Evolutionary conservation across 805 yeast genomes (phyloP), one percentile per base, ranked within the genome.

Genomic region (Candida rishiriensis): DNA sequence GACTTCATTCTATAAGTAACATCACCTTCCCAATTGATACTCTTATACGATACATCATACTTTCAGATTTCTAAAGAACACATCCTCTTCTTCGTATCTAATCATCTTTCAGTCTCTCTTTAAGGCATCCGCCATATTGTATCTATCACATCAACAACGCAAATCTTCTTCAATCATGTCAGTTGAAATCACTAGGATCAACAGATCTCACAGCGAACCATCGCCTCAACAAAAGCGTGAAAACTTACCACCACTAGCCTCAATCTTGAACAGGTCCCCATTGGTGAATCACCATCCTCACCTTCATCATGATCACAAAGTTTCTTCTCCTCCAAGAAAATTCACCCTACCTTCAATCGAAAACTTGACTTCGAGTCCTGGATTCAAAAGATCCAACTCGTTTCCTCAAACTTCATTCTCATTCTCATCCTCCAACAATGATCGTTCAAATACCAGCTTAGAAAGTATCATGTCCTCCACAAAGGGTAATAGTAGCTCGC

Each of bases 11-110:
- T 21, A 21, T 21, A 21, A 21, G 26, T 21, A 21, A 7, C 9
- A 83, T 86, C 15, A 68, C 70, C 38, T 70, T 78, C 54, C 77
- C 78, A 15, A 69, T 78, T 59, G 62, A 76, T 49, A 59, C 77
- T 54, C 68, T 68, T 21, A 21, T 21, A 21, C 7, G 26, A 21
- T 21, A 21, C 26, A 21, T 21, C 26, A 21, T 21, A 21, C 26
- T 21, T 21, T 21, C 26, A 21, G n/a, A n/a, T n/a, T n/a, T n/a
- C n/a, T n/a, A n/a, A n/a, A n/a, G n/a, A n/a, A n/a, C n/a, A n/a
- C n/a, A n/a, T n/a, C n/a, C n/a, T n/a, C n/a, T n/a, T n/a, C n/a
- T n/a, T n/a, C n/a, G n/a, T n/a, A n/a, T n/a, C n/a, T n/a, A n/a
- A n/a, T n/a, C n/a, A n/a, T n/a, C n/a, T n/a, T n/a, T n/a, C n/a